These are phyloP conservation scores for Phytopythium cucurbitacearum DNA, from an alignment of 352 stramenopile species.

Conservation along the genomic window DNA sequence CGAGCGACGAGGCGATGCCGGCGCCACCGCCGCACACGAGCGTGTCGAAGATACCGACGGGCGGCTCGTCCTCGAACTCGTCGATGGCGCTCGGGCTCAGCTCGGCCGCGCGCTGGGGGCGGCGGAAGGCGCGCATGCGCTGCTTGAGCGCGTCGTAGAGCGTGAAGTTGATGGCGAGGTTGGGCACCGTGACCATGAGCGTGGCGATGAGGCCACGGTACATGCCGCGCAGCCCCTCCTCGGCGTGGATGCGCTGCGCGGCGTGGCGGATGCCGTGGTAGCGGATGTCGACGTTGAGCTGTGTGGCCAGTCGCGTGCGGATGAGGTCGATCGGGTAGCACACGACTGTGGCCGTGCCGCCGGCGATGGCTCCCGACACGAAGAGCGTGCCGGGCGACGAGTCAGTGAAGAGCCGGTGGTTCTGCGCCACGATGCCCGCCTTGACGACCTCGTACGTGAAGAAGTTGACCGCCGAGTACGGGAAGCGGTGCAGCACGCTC, in stretches of 20 bases:
- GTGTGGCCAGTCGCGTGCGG: conserved; percentile 91
- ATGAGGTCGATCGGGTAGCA: conserved; percentile 98
- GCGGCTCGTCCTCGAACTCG: conserved; percentile 10
- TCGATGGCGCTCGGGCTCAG: conserved; percentile 20
- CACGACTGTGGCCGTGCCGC: conserved; percentile 73
- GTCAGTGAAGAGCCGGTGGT: conserved; percentile 66
- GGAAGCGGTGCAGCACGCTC: conserved; percentile 94
- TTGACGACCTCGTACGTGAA: conserved; percentile 94
- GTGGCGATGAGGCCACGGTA: conserved; percentile 93
- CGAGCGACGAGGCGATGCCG: conserved; percentile 88
- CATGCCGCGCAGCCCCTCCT: conserved; percentile 88
- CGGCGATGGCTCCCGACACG: conserved; percentile 58
- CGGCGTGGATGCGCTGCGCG: conserved; percentile 88
- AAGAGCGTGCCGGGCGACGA: conserved; percentile 79
- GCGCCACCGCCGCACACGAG: conserved; percentile 88
- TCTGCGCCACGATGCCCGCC: conserved; percentile 59
- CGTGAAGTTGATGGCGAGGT: conserved; percentile 95
- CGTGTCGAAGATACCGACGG: conserved; percentile 77
- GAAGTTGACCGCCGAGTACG: conserved; percentile 97
- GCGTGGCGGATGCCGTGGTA: conserved; percentile 92
- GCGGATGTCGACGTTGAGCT: conserved; percentile 88
- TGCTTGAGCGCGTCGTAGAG: conserved; percentile 95
- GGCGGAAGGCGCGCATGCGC: conserved; percentile 74
- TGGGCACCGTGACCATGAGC: conserved; percentile 94
- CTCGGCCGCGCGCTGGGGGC: conserved; percentile 24